Conservation (phyloP, 2,329 filamentous ascomycete species). For the Ascochyta rabiei region DNA sequence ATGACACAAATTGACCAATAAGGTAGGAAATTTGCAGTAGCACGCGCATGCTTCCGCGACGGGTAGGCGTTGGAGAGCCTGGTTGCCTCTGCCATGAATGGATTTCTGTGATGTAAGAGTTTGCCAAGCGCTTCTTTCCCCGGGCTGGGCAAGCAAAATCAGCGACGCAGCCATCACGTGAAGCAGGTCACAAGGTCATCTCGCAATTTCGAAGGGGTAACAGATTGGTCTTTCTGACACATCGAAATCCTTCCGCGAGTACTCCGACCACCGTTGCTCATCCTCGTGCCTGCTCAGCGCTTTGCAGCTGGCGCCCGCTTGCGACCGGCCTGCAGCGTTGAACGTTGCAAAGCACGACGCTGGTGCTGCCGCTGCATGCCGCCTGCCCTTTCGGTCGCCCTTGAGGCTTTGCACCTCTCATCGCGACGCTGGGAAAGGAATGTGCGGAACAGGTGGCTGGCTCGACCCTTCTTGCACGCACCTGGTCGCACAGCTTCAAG, state of each 20-base stretch:
- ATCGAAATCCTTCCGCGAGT: conserved; percentile 36
- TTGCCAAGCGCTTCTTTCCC: conserved; percentile 23
- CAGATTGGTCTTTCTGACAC: conserved; percentile 38
- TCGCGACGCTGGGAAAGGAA: conserved; percentile 21
- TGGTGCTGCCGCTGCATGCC: conserved; percentile 23
- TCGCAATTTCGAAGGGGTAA: conserved; percentile 27
- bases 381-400: conserved; percentile 17
- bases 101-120: conserved; percentile 36
- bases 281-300: conserved; percentile 31
- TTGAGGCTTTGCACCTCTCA: conserved; percentile 18
- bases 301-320: conserved; percentile 20
- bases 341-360: conserved; percentile 11
- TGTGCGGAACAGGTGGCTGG: conserved; percentile 28
- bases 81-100: conserved; percentile 21
- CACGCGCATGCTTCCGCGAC: conserved; percentile 30
- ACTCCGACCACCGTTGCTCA: conserved; percentile 28
- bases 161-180: conserved; percentile 25
- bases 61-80: conserved; percentile 28
- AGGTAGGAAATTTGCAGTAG: conserved; percentile 1
- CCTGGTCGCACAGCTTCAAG: conserved; percentile 19
- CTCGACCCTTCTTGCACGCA: conserved; percentile 16
- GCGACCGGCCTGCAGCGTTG: conserved; percentile 21
- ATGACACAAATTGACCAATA: conserved; percentile 29
- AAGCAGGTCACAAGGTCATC: conserved; percentile 25
- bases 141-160: conserved; percentile 21